These are phyloP conservation scores for Trichomonas tenax DNA, from an alignment of 208 protist genomes.

Conservation along the genomic window DNA sequence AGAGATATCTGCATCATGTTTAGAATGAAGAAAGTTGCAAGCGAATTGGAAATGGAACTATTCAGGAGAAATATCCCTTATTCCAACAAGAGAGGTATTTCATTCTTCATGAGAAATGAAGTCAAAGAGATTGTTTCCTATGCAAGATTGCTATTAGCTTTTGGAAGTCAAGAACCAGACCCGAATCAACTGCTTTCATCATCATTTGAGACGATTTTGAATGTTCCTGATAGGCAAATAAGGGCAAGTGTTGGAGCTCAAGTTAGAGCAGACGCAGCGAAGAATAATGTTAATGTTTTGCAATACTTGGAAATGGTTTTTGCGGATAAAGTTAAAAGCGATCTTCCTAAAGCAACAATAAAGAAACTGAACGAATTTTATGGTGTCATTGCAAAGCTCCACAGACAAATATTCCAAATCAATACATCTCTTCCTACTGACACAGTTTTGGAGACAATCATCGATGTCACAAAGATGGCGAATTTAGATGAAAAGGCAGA, in stretches of 20 bases:
- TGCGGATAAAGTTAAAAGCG: background rate
- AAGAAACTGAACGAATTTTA: background rate
- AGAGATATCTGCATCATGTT: conserved; percentile 4
- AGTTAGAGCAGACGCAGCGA: background rate
- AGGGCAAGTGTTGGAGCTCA: background rate
- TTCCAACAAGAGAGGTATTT: background rate
- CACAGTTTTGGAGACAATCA: background rate
- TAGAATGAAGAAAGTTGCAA: background rate
- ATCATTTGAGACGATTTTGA: background rate
- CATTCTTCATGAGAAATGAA: background rate
- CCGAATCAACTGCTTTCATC: background rate
- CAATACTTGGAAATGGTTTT: background rate
- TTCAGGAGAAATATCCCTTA: conserved; percentile 7
- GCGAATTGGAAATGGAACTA: background rate
- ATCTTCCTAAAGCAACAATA: background rate
- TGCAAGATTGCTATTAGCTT: background rate
- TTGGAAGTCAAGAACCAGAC: background rate
- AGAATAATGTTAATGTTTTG: background rate
- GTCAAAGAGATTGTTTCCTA: background rate
- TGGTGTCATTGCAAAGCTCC: background rate
- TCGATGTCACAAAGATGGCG: background rate
- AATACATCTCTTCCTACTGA: background rate
- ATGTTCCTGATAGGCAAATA: background rate
- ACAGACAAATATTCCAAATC: background rate
- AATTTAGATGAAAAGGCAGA: background rate